Evolutionary conservation across 2,329 filamentous ascomycete genomes (phyloP), one percentile per base, ranked within the genome.

Genomic region (Penicillium brevicompactum): DNA sequence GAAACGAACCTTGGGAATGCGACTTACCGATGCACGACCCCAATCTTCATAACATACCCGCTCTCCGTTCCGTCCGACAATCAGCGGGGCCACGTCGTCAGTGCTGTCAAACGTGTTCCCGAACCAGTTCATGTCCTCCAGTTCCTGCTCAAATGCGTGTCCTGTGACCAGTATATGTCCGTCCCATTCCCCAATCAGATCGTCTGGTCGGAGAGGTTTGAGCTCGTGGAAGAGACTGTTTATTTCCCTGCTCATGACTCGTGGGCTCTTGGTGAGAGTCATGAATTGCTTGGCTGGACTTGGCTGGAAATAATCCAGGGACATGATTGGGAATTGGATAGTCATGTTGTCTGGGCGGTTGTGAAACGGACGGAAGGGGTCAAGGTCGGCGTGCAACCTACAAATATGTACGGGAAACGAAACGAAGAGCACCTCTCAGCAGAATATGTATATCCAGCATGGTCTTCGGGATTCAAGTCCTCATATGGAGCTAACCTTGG

Each of bases 81-180:
- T 62, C 31, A 73, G 58, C 7, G 70, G 69, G 9, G 70, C 69
- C 9, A 72, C 69, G 37, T 73, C 68, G 14, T 73, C 59, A 1
- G 58, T 58, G 2, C 56, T 61, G 3, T 62, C 56, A 41, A 71
- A 72, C n/a, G 64, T 65, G 18, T 70, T 69, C 0, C 70, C 70
- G 1, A 66, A 64, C 70, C 70, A 73, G 10, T 66, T 66, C 34
- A 70, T 57, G 2, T 58, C 50, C 5, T 54, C 55, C 22, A 71
- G 56, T 18, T 59, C 51, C 7, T 54, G 37, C 44, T 69, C 58
- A 2, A 61, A 59, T 1, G 64, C 60, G 32, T 70, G 68, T 1
- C 61, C 61, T 0, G 67, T 71, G 30, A 65, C 56, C 27, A 72
- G 54, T n/a, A 59, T 59, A 43, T 62, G 64, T 13, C 68, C 68